Base-by-base conservation (phyloP, 441 rosid species). In the Geranium incanum region DNA sequence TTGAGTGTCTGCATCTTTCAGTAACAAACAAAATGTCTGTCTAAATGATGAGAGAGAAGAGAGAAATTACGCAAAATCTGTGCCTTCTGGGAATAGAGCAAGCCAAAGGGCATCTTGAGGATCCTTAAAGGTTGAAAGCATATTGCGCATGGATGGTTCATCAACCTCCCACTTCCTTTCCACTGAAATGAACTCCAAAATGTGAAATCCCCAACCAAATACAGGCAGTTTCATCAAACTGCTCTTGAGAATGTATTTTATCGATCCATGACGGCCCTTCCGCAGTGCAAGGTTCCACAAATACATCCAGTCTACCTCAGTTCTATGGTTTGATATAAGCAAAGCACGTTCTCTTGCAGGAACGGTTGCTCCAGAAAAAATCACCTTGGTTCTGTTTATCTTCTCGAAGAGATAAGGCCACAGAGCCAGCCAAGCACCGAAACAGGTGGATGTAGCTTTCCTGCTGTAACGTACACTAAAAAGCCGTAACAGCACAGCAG, bases 291-390 rank as follows among this genome's bases (percentile, higher is more conserved):
- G 87, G 76, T 90, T 81, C 99, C 99, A 95, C 76, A 95, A 41
- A 80, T 92, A 95, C 99, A 95, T 95, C 98, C 97, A 95, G 81
- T 90, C 98, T 7, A 92, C 97, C 79, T 92, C 99, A 8, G 98
- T 95, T 82, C 91, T 87, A 81, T 95, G 97, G 78, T 95, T 95
- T 59, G 97, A 82, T 70, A 95, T 84, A 39, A 92, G 84, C 80
- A 92, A 70, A 41, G 85, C 92, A 64, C 92, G 91, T 80, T 88
- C 96, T 74, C 80, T 79, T 3, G 69, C 74, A 0, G 93, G 96
- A 62, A 87, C 81, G 62, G 36, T 62, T 70, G 92, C 95, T 69
- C 99, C 97, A 64, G 84, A 95, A 78, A 95, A 87, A 5, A 90
- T 79, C 48, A 92, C 86, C 41, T 84, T 84, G 0, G 99, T 95